phyloP scores from a whole-genome alignment of 73 alveolate species.

The Tetrahymena elliotti region DNA sequence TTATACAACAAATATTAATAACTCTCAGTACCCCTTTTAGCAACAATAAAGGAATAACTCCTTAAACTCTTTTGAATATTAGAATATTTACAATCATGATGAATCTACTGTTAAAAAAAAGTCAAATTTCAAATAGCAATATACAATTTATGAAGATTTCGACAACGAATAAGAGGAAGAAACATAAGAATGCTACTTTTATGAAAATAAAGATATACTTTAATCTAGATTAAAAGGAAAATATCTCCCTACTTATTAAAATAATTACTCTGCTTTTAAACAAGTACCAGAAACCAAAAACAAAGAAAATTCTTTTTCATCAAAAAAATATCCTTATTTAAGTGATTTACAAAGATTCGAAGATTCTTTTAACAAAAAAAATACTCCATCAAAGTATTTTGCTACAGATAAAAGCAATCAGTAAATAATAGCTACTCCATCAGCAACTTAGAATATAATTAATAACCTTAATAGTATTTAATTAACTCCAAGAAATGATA shows the following conservation, averaged over 20 bases:
- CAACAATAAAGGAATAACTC: neutral
- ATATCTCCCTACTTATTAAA: neutral
- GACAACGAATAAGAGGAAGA: neutral
- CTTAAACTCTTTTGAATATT: neutral
- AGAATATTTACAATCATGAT: neutral
- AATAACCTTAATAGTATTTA: neutral
- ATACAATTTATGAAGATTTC: neutral
- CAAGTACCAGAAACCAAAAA: neutral
- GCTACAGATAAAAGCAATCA: neutral
- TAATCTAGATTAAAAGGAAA: neutral
- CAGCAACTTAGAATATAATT: neutral
- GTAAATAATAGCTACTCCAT: neutral
- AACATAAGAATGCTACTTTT: neutral
- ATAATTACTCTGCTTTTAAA: neutral
- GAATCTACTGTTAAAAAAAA: neutral
- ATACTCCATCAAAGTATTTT: neutral
- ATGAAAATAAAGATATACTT: neutral
- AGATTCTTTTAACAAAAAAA: neutral
- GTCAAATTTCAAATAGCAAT: neutral
- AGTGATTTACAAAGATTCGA: neutral
- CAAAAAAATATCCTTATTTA: neutral
- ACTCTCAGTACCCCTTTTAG: neutral
- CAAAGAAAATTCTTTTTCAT: neutral
- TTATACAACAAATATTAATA: neutral
- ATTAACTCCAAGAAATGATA: neutral